Percentiles rank a stretch among this genome's conserved stretches.
Conservation (phyloP, 805 yeast species). For the Spathaspora girioi region DNA sequence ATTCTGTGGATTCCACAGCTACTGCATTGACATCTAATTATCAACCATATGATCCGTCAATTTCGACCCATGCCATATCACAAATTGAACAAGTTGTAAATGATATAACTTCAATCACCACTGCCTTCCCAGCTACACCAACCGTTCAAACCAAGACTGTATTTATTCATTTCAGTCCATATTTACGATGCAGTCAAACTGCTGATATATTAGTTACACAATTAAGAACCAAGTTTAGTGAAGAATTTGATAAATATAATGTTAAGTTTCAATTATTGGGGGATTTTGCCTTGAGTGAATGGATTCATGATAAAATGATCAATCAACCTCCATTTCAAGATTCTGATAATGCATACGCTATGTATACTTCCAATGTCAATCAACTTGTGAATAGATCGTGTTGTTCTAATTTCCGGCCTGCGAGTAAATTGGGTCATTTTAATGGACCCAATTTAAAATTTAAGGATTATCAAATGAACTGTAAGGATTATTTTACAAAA, state of each 20-base stretch:
- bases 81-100: slow-evolving; percentile 27
- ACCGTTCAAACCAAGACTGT: slow-evolving; percentile 20
- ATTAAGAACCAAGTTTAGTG: slow-evolving; percentile 13
- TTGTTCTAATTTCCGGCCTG: slow-evolving; percentile 40
- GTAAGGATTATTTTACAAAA: slow-evolving; percentile 37
- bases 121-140: slow-evolving; percentile 8
- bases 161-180: slow-evolving; percentile 40
- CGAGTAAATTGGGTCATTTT: slow-evolving; percentile 38
- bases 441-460: slow-evolving; percentile 39
- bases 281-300: slow-evolving; percentile 43
- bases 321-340: slow-evolving; percentile 40
- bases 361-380: slow-evolving; percentile 43
- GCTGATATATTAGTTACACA: slow-evolving; percentile 36
- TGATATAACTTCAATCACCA: slow-evolving; percentile 21
- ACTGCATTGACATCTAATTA: slow-evolving; percentile 24
- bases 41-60: slow-evolving; percentile 35
- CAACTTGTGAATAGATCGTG: slow-evolving; percentile 26
- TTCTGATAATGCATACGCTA: slow-evolving; percentile 42
- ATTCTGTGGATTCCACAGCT: slow-evolving; percentile 13
- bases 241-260: slow-evolving; percentile 26
- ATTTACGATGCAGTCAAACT: slow-evolving; percentile 41
- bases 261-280: slow-evolving; percentile 36
- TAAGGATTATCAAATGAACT: slow-evolving; percentile 35
- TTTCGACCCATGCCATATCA: slow-evolving; percentile 22
- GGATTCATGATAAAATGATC: slow-evolving; percentile 43